Conservation (phyloP, 2,329 filamentous ascomycete species). For the Monosporascus sp. region DNA sequence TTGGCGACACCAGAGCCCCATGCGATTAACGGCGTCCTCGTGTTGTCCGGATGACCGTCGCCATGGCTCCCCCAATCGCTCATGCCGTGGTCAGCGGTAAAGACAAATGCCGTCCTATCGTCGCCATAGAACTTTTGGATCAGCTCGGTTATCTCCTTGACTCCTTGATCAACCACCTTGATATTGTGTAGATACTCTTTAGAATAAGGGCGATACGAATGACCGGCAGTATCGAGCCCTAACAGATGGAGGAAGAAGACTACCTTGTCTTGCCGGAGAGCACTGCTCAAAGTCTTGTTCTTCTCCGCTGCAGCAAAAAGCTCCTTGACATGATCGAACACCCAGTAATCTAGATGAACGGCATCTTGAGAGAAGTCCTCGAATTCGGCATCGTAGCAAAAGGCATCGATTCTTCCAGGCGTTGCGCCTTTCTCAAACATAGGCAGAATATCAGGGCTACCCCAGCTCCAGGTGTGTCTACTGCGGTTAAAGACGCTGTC, state of each 20-base stretch:
- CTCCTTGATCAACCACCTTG: conserved; percentile 85
- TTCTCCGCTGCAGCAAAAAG: conserved; percentile 75
- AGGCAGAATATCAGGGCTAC: conserved; percentile 90
- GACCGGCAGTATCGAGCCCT: conserved; percentile 85
- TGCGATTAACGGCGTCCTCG: conserved; percentile 81
- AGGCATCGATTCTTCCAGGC: conserved; percentile 80
- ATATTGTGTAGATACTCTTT: conserved; percentile 94
- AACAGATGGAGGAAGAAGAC: conserved; percentile 95
- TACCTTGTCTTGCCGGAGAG: conserved; percentile 74
- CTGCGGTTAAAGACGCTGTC: conserved; percentile 98
- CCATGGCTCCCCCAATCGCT: conserved; percentile 99
- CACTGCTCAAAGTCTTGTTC: conserved; percentile 68
- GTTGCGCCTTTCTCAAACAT: conserved; percentile 97
- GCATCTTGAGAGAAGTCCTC: conserved; percentile 89
- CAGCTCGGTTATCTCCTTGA: conserved; percentile 74
- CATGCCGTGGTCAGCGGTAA: conserved; percentile 98
- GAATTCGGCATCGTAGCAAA: conserved; percentile 73
- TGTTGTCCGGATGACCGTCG: conserved; percentile 96
- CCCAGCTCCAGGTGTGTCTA: conserved; percentile 98
- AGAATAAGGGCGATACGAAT: conserved; percentile 83
- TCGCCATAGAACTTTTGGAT: conserved; percentile 82
- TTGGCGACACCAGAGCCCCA: conserved; percentile 90
- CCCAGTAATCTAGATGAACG: conserved; percentile 80
- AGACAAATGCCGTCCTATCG: conserved; percentile 86
- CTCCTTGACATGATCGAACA: conserved; percentile 88